Evolutionary conservation across 2,329 filamentous ascomycete species (phyloP), one percentile per base, ranked within the genome.

Genomic region (Pseudogymnoascus sp.): DNA sequence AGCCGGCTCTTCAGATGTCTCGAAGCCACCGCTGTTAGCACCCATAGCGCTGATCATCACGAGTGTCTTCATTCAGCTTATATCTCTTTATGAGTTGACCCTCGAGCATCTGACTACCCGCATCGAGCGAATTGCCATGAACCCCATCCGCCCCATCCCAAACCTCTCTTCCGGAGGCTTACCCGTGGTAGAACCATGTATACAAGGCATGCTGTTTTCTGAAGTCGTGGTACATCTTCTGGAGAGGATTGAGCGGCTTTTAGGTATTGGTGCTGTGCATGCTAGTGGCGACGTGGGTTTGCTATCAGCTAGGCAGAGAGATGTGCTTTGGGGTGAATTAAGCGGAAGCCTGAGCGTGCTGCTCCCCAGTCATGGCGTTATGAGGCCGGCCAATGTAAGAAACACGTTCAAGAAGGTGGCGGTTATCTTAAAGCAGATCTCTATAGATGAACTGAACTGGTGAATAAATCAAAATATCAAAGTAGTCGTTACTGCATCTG

Each of bases 251-350:
- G 38, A 42, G 38, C 16, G 38, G 50, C 25, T 36, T 59, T 28
- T 36, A 7, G 25, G 50, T 59, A 59, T 59, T 28, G 50, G 16
- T 28, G 3, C 23, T 59, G 14, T 59, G 25, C 16, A 6, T 59
- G 16, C 3, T 36, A 59, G 38, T 42, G 38, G 38, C 38, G 38
- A 42, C 38, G 38, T 18, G 50, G 25, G 31, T 3, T 36, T 59
- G 50, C 21, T 59, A 28, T 59, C 50, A 59, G 25, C 50, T 21
- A 59, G 50, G 31, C 50, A 59, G 50, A 59, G 14, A 28, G 50
- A 28, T 59, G 50, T 59, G 50, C 50, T 59, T 59, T 59, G 50
- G 50, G 28, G 50, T 18, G 50, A 59, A 59, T 28, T 59, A 36
- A 18, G 31, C 16, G 50, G 21, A 14, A 36, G 25, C 31, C 21